Conservation (phyloP, 805 yeast species). For the Yarrowia deformans region DNA sequence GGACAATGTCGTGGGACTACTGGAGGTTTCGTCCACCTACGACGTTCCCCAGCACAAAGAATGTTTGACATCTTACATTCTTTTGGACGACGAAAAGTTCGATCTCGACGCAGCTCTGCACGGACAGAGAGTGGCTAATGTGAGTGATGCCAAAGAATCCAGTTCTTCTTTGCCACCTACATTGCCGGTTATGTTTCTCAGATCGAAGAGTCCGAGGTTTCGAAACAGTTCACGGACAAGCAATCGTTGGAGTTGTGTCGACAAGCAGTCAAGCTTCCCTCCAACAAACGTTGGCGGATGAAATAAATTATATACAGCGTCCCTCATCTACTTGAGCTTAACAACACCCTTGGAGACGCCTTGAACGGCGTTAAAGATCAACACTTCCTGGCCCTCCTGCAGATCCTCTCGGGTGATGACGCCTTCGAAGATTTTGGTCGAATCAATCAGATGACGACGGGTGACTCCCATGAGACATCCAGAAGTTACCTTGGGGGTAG, state of each 20-base stretch:
- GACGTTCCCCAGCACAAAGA: background rate
- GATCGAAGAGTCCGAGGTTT: background rate
- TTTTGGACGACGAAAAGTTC: background rate
- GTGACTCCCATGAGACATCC: constrained; percentile 36
- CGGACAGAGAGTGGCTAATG: background rate
- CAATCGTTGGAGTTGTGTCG: background rate
- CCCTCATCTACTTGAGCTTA: background rate
- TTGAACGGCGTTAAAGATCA: constrained; percentile 28
- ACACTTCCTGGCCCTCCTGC: constrained; percentile 32
- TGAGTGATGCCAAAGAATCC: background rate
- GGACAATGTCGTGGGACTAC: background rate
- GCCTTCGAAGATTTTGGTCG: constrained; percentile 18
- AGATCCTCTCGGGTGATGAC: constrained; percentile 10
- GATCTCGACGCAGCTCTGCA: background rate
- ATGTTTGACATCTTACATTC: background rate
- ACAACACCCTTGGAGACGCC: constrained; percentile 31
- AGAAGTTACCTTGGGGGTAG: constrained; percentile 30
- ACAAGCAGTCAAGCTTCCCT: background rate
- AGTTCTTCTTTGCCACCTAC: background rate
- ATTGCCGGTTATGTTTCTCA: background rate
- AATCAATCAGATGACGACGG: constrained; percentile 29
- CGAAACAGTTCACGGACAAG: background rate
- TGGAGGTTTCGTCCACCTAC: background rate
- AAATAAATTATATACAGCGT: background rate
- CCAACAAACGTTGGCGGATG: background rate